These are phyloP conservation scores for Candida chauliodis DNA, from an alignment of 805 yeast species.

Conservation along the genomic window DNA sequence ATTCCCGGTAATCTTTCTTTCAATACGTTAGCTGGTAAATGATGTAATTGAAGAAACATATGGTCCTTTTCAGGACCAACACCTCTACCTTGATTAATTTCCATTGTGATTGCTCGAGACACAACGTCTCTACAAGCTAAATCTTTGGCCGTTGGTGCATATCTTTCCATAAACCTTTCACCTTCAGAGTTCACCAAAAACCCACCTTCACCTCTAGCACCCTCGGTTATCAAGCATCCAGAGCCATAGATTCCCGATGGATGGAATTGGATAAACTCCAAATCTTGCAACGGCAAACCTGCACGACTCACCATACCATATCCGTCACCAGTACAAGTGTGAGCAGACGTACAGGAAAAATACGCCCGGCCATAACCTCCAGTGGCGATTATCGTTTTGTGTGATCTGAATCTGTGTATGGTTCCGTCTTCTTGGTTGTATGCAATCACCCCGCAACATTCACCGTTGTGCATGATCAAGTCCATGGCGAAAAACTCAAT, in stretches of 20 bases:
- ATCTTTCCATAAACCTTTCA: conserved; percentile 99
- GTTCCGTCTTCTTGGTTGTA: conserved; percentile 99
- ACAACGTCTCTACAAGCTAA: conserved; percentile 98
- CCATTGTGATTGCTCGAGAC: conserved; percentile 97
- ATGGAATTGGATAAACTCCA: conserved; percentile 98
- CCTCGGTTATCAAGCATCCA: conserved; percentile 97
- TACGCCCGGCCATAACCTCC: conserved; percentile 99
- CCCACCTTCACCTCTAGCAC: conserved; percentile 99
- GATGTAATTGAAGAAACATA: conserved; percentile 90
- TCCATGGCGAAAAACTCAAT: conserved; percentile 97
- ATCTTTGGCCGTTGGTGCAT: conserved; percentile 98
- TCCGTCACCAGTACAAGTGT: conserved; percentile 99
- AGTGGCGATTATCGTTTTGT: conserved; percentile 93
- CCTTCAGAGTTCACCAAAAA: conserved; percentile 94
- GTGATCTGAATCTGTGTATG: conserved; percentile 94
- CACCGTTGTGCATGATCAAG: conserved; percentile 90
- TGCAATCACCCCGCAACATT: conserved; percentile 94
- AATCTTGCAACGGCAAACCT: conserved; percentile 94
- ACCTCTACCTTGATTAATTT: conserved; percentile 98
- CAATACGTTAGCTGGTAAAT: conserved; percentile 86
- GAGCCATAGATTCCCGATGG: conserved; percentile 99
- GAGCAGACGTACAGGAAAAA: conserved; percentile 98
- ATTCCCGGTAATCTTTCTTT: conserved; percentile 98
- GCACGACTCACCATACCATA: conserved; percentile 98
- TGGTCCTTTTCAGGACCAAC: conserved; percentile 96